Evolutionary conservation across 305 asterid genomes (phyloP), one percentile per base, ranked within the genome.

Genomic region (Withania somnifera): DNA sequence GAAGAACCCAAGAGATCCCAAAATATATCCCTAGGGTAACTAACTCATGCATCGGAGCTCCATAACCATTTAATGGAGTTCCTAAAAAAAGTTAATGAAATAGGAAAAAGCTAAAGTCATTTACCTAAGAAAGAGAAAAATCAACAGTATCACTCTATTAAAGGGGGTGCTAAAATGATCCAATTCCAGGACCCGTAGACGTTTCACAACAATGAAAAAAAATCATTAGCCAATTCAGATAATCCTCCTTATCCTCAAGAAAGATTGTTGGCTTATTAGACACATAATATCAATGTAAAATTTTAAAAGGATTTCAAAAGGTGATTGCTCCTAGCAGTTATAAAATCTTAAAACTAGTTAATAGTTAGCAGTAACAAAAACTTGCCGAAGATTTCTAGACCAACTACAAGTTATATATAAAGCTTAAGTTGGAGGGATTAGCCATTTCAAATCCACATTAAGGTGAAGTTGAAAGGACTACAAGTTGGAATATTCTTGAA

Each of bases 1-100:
- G 93, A 88, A 89, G 90, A 86, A 88, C 91, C 97, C 91, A 81
- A 34, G 89, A 91, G 89, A 91, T 86, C 88, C 87, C 90, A 90
- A 93, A 89, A 91, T 87, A 90, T 93, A 90, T 67, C 86, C 81
- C 38, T 57, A 81, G 90, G 92, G 89, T 84, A 84, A 84, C 67
- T 88, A 85, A 84, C 67, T 64, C 77, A 88, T 90, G 94, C 95
- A 90, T 77, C 75, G 82, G 89, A 91, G 84, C 93, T 89, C 92
- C 94, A 84, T 56, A 84, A 64, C 92, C 93, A 86, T 83, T 83
- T 89, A 75, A 82, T 86, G 91, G 91, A 91, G 91, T 84, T 89
- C 91, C 75, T 82, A 30, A 40, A 84, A n/a, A 63, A 85, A 52
- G 54, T 67, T 86, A 81, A 47, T 82, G 63, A 22, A 56, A 67